Conservation (phyloP, 495 filamentous ascomycete genomes). For the Clohesyomyces aquaticus region DNA sequence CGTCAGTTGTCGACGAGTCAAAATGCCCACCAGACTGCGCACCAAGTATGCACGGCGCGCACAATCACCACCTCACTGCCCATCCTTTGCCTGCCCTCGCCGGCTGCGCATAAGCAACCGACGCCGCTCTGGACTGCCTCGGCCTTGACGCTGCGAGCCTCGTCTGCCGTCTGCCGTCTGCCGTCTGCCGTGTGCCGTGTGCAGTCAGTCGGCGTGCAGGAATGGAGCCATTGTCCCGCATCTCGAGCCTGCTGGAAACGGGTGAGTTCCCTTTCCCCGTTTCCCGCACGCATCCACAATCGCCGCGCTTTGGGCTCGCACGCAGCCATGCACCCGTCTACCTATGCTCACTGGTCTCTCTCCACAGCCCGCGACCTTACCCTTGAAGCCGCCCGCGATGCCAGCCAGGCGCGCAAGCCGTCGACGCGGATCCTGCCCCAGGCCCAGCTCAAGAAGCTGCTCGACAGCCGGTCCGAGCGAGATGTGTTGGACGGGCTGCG, state of each 20-base stretch:
- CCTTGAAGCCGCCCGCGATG: conserved; percentile 80
- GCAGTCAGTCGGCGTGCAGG: neutral
- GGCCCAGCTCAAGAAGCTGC: conserved; percentile 83
- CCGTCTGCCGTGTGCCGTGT: no score
- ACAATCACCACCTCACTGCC: conserved; percentile 10
- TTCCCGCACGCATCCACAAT: conserved; percentile 9
- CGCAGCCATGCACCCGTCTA: conserved; percentile 32
- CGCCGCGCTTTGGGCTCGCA: conserved; percentile 1
- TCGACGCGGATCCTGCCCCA: conserved; percentile 54
- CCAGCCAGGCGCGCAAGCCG: conserved; percentile 55
- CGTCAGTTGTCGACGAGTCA: neutral
- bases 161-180: no score
- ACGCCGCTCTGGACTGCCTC: neutral
- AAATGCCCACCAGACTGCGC: neutral
- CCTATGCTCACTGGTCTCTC: conserved; percentile 33
- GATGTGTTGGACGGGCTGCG: conserved; percentile 92
- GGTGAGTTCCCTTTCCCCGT: conserved; percentile 55
- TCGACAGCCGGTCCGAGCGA: conserved; percentile 91
- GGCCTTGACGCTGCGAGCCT: no score
- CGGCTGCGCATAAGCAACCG: no score
- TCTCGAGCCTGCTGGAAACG: conserved; percentile 90
- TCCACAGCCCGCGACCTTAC: conserved; percentile 86
- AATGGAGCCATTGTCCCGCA: conserved; percentile 96
- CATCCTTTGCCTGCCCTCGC: conserved; percentile 9
- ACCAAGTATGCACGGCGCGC: neutral